Percentiles rank a stretch among this genome's conserved stretches.
phyloP scores from a whole-genome alignment of 306 rosid species.

The Fragaria vesca region DNA sequence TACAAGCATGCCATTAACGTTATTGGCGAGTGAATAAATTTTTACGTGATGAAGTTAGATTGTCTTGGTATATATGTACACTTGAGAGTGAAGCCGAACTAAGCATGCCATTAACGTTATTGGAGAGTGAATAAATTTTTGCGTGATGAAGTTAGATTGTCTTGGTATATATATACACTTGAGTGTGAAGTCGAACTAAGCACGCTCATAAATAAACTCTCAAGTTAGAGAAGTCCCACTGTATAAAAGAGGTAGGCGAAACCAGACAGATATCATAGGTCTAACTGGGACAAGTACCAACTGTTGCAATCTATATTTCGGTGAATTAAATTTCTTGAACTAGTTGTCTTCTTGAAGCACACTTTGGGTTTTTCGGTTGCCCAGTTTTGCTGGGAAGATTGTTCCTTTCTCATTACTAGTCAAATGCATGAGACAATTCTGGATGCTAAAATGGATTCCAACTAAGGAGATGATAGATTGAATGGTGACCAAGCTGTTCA shows the following conservation, averaged over 20 bases:
- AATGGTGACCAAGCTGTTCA: background rate
- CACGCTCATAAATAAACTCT: background rate
- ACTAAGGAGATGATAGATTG: background rate
- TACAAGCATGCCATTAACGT: background rate
- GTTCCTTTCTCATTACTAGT: constrained; percentile 21
- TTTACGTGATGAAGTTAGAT: background rate
- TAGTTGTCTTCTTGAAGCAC: background rate
- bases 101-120: background rate
- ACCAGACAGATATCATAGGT: background rate
- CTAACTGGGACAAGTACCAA: constrained; percentile 15
- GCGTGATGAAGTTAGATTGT: background rate
- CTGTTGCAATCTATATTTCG: constrained; percentile 1
- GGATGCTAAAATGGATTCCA: constrained; percentile 26
- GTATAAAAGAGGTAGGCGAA: background rate
- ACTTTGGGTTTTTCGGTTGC: background rate
- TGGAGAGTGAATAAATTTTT: background rate
- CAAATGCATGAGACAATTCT: constrained; percentile 43
- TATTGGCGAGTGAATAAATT: background rate
- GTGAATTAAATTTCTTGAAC: background rate
- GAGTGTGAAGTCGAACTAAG: background rate
- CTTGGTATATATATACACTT: background rate
- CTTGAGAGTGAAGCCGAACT: background rate
- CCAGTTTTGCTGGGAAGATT: constrained; percentile 10
- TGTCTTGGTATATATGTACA: background rate
- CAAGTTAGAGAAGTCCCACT: background rate